phyloP scores from a whole-genome alignment of 2,329 filamentous ascomycete species.

The Alternaria solani region DNA sequence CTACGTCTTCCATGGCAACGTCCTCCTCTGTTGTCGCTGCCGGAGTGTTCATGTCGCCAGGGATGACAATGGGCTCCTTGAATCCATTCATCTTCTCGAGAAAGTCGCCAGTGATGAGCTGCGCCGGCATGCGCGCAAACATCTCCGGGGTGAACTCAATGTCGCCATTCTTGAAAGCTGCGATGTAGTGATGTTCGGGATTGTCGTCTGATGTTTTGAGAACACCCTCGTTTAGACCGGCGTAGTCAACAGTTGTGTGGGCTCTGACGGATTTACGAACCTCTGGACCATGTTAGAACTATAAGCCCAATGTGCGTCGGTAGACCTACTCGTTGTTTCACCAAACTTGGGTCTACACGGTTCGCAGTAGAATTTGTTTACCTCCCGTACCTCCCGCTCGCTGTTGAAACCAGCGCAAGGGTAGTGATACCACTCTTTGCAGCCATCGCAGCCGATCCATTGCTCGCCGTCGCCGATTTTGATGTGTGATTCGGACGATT shows the following conservation, averaged over 20 bases:
- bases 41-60: slow-evolving; percentile 66
- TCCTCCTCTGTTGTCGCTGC: slow-evolving; percentile 8
- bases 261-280: slow-evolving; percentile 72
- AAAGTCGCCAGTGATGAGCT: slow-evolving; percentile 69
- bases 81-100: slow-evolving; percentile 70
- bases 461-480: slow-evolving; percentile 63
- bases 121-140: slow-evolving; percentile 70
- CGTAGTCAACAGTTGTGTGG: slow-evolving; percentile 72
- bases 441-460: slow-evolving; percentile 74
- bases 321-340: slow-evolving; percentile 64
- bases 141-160: slow-evolving; percentile 67
- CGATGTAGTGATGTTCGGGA: slow-evolving; percentile 72
- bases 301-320: slow-evolving; percentile 32
- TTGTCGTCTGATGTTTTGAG: slow-evolving; percentile 71
- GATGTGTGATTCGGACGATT: slow-evolving; percentile 62
- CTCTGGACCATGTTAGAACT: slow-evolving; percentile 48
- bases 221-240: slow-evolving; percentile 71
- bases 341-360: slow-evolving; percentile 67
- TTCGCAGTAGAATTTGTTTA: slow-evolving; percentile 73
- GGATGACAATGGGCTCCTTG: slow-evolving; percentile 72
- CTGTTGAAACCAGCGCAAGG: slow-evolving; percentile 72
- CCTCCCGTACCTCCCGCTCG: slow-evolving; percentile 68
- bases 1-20: slow-evolving; percentile 26
- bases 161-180: slow-evolving; percentile 70
- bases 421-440: slow-evolving; percentile 73